Percentiles rank a stretch among this genome's conserved stretches.
These are phyloP conservation scores for Crinitomyces ghanaensis DNA, from an alignment of 805 yeast species.

Conservation along the genomic window DNA sequence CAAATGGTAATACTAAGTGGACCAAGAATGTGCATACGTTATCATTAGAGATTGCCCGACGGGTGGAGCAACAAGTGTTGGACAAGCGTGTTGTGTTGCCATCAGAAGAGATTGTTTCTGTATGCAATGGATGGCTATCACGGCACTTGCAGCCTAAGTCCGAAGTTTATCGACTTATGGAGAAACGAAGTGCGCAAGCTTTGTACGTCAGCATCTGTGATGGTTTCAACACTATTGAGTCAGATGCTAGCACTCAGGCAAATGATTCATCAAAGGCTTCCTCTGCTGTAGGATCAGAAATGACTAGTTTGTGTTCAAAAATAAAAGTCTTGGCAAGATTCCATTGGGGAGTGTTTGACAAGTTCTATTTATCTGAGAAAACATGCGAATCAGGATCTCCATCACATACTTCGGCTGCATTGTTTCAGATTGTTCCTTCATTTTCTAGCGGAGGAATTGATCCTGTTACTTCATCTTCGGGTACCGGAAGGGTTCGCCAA, in stretches of 20 bases:
- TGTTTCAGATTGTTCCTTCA: not conserved
- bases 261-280: constrained; percentile 15
- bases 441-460: not conserved
- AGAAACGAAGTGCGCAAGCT: constrained; percentile 32
- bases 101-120: constrained; percentile 37
- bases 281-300: constrained; percentile 28
- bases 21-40: constrained; percentile 67
- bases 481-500: constrained; percentile 8
- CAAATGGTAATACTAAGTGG: constrained; percentile 83
- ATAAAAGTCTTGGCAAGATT: constrained; percentile 57
- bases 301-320: constrained; percentile 46
- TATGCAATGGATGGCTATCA: constrained; percentile 67
- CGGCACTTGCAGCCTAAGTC: constrained; percentile 80
- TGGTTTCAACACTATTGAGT: constrained; percentile 10
- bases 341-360: constrained; percentile 77
- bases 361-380: constrained; percentile 38
- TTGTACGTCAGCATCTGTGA: constrained; percentile 10
- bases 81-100: constrained; percentile 15
- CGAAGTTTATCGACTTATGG: constrained; percentile 65
- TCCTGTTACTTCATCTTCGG: no score
- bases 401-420: not conserved
- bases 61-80: constrained; percentile 13
- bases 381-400: constrained; percentile 1
- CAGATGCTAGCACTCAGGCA: constrained; percentile 13
- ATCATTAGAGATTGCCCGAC: constrained; percentile 52